Evolutionary conservation across 805 yeast genomes (phyloP), one percentile per base, ranked within the genome.

Genomic region (Lipomyces oligophaga): DNA sequence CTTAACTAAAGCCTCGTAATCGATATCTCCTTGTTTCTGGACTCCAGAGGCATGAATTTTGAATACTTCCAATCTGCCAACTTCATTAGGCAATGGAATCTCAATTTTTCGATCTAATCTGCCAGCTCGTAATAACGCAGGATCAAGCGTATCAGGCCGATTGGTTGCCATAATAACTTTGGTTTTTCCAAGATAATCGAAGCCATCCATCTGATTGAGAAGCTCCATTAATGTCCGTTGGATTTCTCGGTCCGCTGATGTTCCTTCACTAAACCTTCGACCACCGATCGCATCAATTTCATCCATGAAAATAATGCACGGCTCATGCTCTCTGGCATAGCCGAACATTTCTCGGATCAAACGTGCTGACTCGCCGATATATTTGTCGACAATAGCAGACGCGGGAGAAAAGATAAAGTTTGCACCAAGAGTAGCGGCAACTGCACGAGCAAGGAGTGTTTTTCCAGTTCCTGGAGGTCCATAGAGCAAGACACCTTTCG

Each of bases 391-490:
- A 64, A 90, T 90, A 38, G 96, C 97, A 10, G 96, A 85, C 0
- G 97, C 97, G 10, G 97, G 97, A n/a, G 95, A 85, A 62, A 93
- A 93, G 54, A 90, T 90, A 71, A 90, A 90, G 69, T 90, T 90
- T 30, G 97, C 97, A 45, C 97, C 97, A 62, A 93, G 87, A 3
- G 97, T 93, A 35, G 97, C 97, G 4, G 98, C 97, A 36, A 89
- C 97, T 0, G 97, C 97, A 63, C 93, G 89, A 15, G 98, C 98
- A 62, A 90, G 75, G 49, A 90, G 72, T 0, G 98, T 90, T 67
- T 90, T 90, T 63, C 98, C 97, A 0, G 98, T 93, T 61, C 98
- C 98, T 20, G 98, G 98, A 5, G 98, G 98, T 5, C 98, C 98
- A 64, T 93, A 93, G 42, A 93, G 74, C 53, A 93, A 72, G 22